phyloP scores from a whole-genome alignment of 352 stramenopile species.

The Pythium sukuiense region DNA sequence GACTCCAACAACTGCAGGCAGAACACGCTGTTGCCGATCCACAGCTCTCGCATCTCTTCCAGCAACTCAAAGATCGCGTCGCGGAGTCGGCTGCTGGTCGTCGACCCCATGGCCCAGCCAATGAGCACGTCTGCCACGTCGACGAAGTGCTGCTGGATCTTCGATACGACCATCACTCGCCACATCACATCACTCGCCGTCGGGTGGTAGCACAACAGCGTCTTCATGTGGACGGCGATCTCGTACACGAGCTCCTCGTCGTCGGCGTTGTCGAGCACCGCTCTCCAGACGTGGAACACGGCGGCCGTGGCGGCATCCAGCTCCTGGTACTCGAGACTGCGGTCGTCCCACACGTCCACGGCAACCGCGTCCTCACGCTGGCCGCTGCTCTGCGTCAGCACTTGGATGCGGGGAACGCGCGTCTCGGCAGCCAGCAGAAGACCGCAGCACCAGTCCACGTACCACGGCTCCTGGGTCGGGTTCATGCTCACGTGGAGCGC shows the following conservation, averaged over 20 bases:
- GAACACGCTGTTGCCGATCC: slow-evolving; percentile 37
- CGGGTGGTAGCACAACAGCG: slow-evolving; percentile 25
- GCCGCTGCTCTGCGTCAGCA: background rate
- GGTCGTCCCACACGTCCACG: slow-evolving; percentile 17
- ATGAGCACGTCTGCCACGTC: slow-evolving; percentile 36
- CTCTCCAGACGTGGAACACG: slow-evolving; percentile 28
- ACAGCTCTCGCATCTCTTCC: slow-evolving; percentile 33
- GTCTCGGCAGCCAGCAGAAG: slow-evolving; percentile 27
- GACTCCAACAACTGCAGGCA: slow-evolving; percentile 31
- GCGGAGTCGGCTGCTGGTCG: slow-evolving; percentile 25
- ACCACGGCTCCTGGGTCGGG: slow-evolving; percentile 20
- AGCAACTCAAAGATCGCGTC: slow-evolving; percentile 30
- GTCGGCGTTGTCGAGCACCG: slow-evolving; percentile 25
- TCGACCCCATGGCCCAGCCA: slow-evolving; percentile 29
- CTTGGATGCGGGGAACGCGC: slow-evolving; percentile 16
- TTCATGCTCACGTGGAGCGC: slow-evolving; percentile 26
- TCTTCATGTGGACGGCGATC: slow-evolving; percentile 21
- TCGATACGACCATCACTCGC: slow-evolving; percentile 21
- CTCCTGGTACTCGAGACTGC: slow-evolving; percentile 26
- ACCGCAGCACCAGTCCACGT: slow-evolving; percentile 31
- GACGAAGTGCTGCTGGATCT: slow-evolving; percentile 36
- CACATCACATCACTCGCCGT: slow-evolving; percentile 12
- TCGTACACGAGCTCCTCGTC: slow-evolving; percentile 25
- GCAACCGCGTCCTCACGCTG: background rate
- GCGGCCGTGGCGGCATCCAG: slow-evolving; percentile 22